Conservation (phyloP, 805 yeast species). For the Wickerhamomyces strasburgensis region DNA sequence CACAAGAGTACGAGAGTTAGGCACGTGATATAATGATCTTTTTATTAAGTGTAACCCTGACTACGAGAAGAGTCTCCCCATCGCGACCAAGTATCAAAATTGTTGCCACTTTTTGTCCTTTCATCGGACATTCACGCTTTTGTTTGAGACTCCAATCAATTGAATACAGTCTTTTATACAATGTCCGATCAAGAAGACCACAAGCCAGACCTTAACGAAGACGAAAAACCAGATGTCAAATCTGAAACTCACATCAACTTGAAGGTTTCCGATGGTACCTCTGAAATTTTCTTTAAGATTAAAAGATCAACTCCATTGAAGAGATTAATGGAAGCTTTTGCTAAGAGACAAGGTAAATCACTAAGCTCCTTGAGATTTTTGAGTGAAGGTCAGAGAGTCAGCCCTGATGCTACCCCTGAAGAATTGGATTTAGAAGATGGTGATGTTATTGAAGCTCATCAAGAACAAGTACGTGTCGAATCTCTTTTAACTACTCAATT, state of each 20-base stretch:
- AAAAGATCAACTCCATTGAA: slow-evolving; percentile 87
- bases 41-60: no score
- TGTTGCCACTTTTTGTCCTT: background rate
- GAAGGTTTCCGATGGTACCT: slow-evolving; percentile 89
- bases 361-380: slow-evolving; percentile 79
- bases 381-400: slow-evolving; percentile 88
- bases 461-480: slow-evolving; percentile 91
- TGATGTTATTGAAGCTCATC: slow-evolving; percentile 94
- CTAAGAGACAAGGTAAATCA: slow-evolving; percentile 94
- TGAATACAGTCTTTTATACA: slow-evolving; percentile 1
- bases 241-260: slow-evolving; percentile 84
- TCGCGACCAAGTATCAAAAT: background rate
- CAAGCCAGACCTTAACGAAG: slow-evolving; percentile 29
- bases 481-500: no score
- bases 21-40: no score
- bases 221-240: slow-evolving; percentile 44
- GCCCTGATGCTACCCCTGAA: slow-evolving; percentile 87
- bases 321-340: slow-evolving; percentile 96
- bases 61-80: no score
- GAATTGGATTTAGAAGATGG: slow-evolving; percentile 91
- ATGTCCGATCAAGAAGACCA: slow-evolving; percentile 30
- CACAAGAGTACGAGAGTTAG: no score
- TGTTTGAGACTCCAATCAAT: no score
- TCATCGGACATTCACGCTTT: background rate
- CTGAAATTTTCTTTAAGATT: slow-evolving; percentile 94